Conservation (phyloP, 352 stramenopile genomes). For the Pelagophyceae sp. region DNA sequence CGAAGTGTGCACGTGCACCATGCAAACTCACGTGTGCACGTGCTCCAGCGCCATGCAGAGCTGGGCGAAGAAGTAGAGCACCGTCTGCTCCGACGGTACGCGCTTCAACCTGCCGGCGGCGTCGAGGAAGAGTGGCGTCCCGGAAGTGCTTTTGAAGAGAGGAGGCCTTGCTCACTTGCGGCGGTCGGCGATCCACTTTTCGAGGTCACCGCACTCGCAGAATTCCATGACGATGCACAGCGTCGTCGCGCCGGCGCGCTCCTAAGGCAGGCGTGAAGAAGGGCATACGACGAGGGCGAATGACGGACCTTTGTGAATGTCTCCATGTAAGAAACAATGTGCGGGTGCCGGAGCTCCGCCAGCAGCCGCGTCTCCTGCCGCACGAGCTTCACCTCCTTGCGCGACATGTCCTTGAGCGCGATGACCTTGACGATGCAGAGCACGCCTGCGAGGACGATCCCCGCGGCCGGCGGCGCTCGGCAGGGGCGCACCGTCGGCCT, state of each 20-base stretch:
- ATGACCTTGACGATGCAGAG: constrained; percentile 16
- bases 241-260: neutral
- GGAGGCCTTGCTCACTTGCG: no score
- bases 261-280: no score
- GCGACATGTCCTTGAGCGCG: neutral
- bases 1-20: no score
- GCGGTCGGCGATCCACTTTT: constrained; percentile 4
- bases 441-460: neutral
- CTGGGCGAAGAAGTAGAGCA: constrained; percentile 2
- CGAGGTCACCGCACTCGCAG: constrained; percentile 25
- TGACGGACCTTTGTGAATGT: no score
- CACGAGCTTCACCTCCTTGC: neutral
- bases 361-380: constrained; percentile 12
- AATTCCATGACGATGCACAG: constrained; percentile 31
- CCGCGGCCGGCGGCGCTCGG: neutral
- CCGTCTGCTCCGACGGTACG: neutral
- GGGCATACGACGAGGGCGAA: no score
- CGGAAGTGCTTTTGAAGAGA: no score
- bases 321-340: constrained; percentile 9
- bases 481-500: neutral
- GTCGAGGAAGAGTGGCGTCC: no score
- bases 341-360: constrained; percentile 1
- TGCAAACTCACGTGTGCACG: constrained; percentile 6
- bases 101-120: no score
- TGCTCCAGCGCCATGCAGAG: constrained; percentile 11